A percentile compares a stretch with the other conserved stretches of the same genome.
These are phyloP conservation scores for Ogataea minuta DNA, from an alignment of 805 yeast genomes.

Conservation along the genomic window DNA sequence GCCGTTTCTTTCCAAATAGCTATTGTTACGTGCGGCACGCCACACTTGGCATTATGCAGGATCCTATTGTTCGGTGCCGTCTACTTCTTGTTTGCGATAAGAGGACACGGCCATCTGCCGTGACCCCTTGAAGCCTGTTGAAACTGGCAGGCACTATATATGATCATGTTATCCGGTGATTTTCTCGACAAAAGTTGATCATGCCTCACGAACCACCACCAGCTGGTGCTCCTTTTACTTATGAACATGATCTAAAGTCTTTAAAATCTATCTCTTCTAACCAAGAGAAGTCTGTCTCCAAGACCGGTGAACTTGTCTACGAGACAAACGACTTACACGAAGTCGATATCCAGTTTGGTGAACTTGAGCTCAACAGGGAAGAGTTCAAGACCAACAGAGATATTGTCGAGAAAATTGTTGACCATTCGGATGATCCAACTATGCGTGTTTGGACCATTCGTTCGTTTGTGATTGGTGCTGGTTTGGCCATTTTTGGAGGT, in stretches of 20 bases:
- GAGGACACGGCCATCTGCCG: slow-evolving; percentile 3
- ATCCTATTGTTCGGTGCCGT: slow-evolving; percentile 9
- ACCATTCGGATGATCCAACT: slow-evolving; percentile 38
- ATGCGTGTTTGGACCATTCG: slow-evolving; percentile 39
- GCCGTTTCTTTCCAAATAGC: not conserved
- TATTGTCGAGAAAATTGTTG: slow-evolving; percentile 26
- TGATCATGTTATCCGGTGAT: too few relatives aligned
- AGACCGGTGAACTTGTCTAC: not conserved
- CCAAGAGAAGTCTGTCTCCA: not conserved
- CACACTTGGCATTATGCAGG: slow-evolving; percentile 2
- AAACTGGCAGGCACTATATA: not conserved
- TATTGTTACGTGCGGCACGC: slow-evolving; percentile 4
- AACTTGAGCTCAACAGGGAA: slow-evolving; percentile 10
- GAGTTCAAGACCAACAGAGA: slow-evolving; percentile 20
- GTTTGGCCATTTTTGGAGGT: slow-evolving; percentile 36
- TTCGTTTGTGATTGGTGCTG: slow-evolving; percentile 32
- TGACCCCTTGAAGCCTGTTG: too few relatives aligned
- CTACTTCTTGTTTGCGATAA: slow-evolving; percentile 7
- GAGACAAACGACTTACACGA: slow-evolving; percentile 12
- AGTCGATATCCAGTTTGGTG: slow-evolving; percentile 17
- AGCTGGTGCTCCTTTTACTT: slow-evolving; percentile 4
- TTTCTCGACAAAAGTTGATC: not conserved
- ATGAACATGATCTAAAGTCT: slow-evolving; percentile 14
- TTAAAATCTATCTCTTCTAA: slow-evolving; percentile 5
- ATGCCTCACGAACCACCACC: slow-evolving; percentile 18